Conservation (phyloP, 1,284 basidiomycete genomes). For the Golubevia sp. region DNA sequence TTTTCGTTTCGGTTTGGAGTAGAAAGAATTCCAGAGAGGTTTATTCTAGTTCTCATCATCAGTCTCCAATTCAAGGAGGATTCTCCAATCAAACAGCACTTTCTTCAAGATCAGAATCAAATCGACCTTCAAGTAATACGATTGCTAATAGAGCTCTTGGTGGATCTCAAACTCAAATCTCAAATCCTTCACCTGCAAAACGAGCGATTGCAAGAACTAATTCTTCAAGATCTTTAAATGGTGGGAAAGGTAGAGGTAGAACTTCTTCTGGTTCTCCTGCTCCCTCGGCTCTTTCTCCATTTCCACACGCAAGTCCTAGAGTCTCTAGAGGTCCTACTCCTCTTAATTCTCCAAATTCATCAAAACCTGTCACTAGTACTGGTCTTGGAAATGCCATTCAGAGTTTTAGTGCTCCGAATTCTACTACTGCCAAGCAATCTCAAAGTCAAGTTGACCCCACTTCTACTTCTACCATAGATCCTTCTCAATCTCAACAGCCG, state of each 20-base stretch:
- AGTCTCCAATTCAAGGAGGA: not conserved
- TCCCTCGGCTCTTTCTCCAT: conserved; percentile 50
- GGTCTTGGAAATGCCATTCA: not conserved
- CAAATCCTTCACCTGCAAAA: conserved; percentile 29
- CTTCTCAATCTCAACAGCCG: no score
- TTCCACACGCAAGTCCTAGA: conserved; percentile 43
- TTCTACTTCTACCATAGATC: no score
- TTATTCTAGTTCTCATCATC: not conserved
- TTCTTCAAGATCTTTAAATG: conserved; percentile 23
- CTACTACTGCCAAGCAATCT: not conserved
- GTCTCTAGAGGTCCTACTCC: no score
- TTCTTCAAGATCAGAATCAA: not conserved
- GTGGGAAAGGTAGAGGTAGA: conserved; percentile 16
- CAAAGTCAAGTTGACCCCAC: no score
- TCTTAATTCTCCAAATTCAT: no score
- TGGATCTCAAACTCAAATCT: not conserved
- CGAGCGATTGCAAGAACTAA: conserved; percentile 32
- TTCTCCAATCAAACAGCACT: conserved; percentile 1
- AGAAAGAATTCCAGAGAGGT: conserved; percentile 68
- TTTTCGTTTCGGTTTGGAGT: conserved; percentile 95
- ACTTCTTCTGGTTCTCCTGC: conserved; percentile 42
- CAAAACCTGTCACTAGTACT: not conserved
- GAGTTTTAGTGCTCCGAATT: not conserved
- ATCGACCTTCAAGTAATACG: no score
- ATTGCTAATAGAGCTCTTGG: not conserved